Evolutionary conservation across 768 basidiomycete genomes (phyloP).

Genomic region (Mycena capillaripes): DNA sequence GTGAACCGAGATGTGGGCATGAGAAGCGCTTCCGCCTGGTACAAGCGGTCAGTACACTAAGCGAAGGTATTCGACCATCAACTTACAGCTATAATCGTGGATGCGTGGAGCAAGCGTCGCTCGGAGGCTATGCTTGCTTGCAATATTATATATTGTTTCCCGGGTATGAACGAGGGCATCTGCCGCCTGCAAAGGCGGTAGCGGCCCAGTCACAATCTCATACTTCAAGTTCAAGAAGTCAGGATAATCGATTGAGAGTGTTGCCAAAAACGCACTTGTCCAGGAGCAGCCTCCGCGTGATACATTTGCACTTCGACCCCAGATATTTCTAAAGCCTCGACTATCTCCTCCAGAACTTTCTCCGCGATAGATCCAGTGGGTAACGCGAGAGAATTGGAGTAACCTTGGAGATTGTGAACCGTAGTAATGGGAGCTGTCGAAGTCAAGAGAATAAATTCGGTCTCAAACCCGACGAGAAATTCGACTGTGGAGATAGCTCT

Average conservation of each 20-base stretch:
- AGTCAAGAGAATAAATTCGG: slow-evolving; percentile 77
- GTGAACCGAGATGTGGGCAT: slow-evolving; percentile 78
- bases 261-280: slow-evolving; percentile 53
- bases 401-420: slow-evolving; percentile 61
- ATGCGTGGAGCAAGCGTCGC: slow-evolving; percentile 78
- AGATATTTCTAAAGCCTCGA: slow-evolving; percentile 58
- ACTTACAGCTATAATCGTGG: slow-evolving; percentile 44
- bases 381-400: slow-evolving; percentile 57
- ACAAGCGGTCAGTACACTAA: no score
- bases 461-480: slow-evolving; percentile 70
- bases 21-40: slow-evolving; percentile 69
- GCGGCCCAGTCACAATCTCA: slow-evolving; percentile 78
- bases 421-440: slow-evolving; percentile 60
- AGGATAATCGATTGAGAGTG: no score
- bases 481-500: no score
- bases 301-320: slow-evolving; percentile 77
- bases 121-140: slow-evolving; percentile 71
- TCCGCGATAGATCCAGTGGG: slow-evolving; percentile 62
- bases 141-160: slow-evolving; percentile 77
- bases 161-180: slow-evolving; percentile 78
- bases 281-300: slow-evolving; percentile 79
- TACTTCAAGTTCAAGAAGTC: slow-evolving; percentile 47
- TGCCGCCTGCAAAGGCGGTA: slow-evolving; percentile 74
- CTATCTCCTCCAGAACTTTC: slow-evolving; percentile 70
- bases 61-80: no score